Base-by-base conservation (phyloP, 78 protist genomes). In the Bigelowiella natans region DNA sequence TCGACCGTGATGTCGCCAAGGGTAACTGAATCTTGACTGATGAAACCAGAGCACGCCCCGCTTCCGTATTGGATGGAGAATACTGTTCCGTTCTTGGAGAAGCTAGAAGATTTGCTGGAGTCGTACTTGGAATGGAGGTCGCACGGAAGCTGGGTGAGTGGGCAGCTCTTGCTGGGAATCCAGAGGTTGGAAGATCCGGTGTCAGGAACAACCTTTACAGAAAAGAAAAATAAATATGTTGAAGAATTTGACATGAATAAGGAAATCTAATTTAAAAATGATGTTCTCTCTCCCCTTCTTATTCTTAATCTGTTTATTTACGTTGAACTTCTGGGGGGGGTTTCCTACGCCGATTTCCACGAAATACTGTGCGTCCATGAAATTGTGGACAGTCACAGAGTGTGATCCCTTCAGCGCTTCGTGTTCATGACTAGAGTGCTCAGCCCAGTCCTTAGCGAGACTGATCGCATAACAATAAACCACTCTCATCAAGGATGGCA, bases 111-210 rank as follows among this genome's bases (percentile, higher is more conserved):
- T 63, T 18, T 18, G 38, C 90, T 2, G 39, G 93, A n/a, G 92
- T 95, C 93, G 94, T 97, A 97, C 39, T 30, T 1, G 34, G 1
- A 0, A n/a, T 90, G 40, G 39, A 51, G 39, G 36, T n/a, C 0
- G 90, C 90, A 90, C 63, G 88, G 85, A 85, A 85, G 38, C 51
- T 37, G 30, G 30, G 37, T 29, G 39, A 82, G 34, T 36, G 38
- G 30, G 92, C 86, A 90, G 31, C 0, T 0, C 63, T 82, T 90
- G 38, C 37, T 37, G n/a, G 94, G 95, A 26, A 95, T 83, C 94
- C 99, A 97, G 92, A 97, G 94, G 94, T 97, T 97, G 90, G 98
- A 95, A 51, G 97, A 95, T 63, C 99, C 99, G 2, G 99, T 97
- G 95, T 97, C 99, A 88, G 93, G 95, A 90, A 97, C 93, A 39